These are phyloP conservation scores for Cyberlindnera galapagoensis DNA, from an alignment of 805 yeast species.

Conservation along the genomic window DNA sequence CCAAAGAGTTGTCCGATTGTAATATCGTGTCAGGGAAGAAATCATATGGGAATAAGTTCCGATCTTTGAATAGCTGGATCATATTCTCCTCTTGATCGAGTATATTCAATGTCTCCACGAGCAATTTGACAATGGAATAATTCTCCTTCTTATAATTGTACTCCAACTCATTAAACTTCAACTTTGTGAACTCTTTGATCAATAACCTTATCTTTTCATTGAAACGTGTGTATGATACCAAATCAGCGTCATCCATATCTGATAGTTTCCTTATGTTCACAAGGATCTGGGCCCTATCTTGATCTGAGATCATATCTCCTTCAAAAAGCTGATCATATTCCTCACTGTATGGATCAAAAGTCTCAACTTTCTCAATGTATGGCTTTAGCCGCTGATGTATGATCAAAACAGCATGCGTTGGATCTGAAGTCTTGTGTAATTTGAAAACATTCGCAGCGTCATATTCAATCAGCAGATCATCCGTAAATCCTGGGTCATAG, in stretches of 20 bases:
- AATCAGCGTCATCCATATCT: constrained; percentile 19
- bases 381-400: constrained; percentile 9
- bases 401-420: constrained; percentile 12
- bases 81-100: constrained; percentile 31
- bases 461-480: constrained; percentile 16
- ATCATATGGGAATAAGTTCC: constrained; percentile 27
- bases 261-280: constrained; percentile 14
- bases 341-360: constrained; percentile 1
- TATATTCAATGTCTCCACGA: constrained; percentile 22
- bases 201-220: constrained; percentile 10
- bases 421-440: constrained; percentile 16
- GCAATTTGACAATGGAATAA: constrained; percentile 16
- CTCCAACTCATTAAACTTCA: constrained; percentile 17
- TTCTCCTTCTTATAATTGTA: constrained; percentile 15
- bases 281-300: constrained; percentile 20
- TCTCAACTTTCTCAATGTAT: constrained; percentile 9
- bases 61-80: constrained; percentile 34
- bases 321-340: constrained; percentile 14
- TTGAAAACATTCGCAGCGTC: constrained; percentile 12
- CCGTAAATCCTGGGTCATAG: constrained; percentile 9
- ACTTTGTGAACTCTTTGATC: constrained; percentile 11
- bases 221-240: constrained; percentile 4
- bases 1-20: constrained; percentile 19
- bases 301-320: constrained; percentile 13
- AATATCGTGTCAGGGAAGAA: constrained; percentile 24